Conservation (phyloP, 164 flowering plant species). For the Macadamia tetraphylla region DNA sequence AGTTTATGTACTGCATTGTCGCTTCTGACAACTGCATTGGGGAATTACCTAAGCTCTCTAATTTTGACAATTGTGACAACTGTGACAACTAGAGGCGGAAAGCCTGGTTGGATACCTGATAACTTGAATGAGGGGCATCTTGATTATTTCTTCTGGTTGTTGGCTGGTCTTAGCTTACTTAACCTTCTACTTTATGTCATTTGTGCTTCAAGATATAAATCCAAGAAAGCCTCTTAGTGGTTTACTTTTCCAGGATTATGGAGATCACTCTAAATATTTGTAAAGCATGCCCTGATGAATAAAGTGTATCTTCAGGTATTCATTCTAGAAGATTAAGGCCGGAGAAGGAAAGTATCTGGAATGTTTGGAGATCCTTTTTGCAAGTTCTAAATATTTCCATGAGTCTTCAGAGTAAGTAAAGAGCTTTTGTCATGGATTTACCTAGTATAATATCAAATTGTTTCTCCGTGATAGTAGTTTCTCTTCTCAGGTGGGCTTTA, state of each 20-base stretch:
- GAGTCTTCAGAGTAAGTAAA: too few relatives aligned
- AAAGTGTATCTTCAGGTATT: too few relatives aligned
- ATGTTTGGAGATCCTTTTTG: too few relatives aligned
- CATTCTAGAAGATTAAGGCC: too few relatives aligned
- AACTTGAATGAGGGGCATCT: slow-evolving; percentile 69
- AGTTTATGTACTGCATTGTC: slow-evolving; percentile 62
- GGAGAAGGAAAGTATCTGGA: too few relatives aligned
- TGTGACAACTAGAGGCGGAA: slow-evolving; percentile 47
- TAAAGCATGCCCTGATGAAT: too few relatives aligned
- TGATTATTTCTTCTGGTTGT: slow-evolving; percentile 69
- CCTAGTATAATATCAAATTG: too few relatives aligned
- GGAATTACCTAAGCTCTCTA: slow-evolving; percentile 62
- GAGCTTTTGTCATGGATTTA: too few relatives aligned
- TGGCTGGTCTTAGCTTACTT: slow-evolving; percentile 56
- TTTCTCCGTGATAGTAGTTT: too few relatives aligned
- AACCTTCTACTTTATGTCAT: slow-evolving; percentile 46
- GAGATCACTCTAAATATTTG: too few relatives aligned
- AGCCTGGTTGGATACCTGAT: slow-evolving; percentile 62
- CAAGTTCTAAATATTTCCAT: too few relatives aligned
- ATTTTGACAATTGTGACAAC: slow-evolving; percentile 51
- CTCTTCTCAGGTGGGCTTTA: too few relatives aligned
- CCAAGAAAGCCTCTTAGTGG: slow-evolving; percentile 38
- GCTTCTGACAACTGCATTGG: slow-evolving; percentile 50
- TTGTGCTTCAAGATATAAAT: slow-evolving; percentile 44
- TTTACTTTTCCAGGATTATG: background rate